Conservation (phyloP, 2,329 filamentous ascomycete genomes). For the Alternaria ventricosa region DNA sequence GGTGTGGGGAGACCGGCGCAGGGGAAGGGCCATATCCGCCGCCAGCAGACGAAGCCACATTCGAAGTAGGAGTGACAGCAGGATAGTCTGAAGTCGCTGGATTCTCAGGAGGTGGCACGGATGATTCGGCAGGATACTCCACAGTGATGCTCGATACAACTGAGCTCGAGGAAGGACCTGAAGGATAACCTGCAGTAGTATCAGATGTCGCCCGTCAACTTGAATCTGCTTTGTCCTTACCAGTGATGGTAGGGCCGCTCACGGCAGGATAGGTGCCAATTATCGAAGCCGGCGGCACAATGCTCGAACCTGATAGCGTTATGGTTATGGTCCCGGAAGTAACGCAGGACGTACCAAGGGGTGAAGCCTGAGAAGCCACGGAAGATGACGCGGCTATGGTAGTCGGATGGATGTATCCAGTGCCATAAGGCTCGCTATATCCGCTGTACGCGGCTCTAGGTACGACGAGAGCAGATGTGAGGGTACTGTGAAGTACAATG, state of each 20-base stretch:
- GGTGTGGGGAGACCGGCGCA: neutral
- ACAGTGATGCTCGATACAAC: neutral
- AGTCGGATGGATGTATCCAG: neutral
- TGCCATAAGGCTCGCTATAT: neutral
- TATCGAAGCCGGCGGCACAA: neutral
- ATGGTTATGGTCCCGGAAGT: neutral
- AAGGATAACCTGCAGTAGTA: neutral
- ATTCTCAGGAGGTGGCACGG: neutral
- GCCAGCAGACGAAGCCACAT: neutral
- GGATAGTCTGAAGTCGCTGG: neutral
- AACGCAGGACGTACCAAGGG: neutral
- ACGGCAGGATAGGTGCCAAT: neutral
- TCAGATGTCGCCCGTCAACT: neutral
- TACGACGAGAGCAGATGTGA: neutral
- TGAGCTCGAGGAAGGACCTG: neutral
- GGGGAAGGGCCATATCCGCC: neutral
- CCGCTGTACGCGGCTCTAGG: neutral
- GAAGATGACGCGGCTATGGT: neutral
- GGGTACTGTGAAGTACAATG: neutral
- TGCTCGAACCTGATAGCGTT: neutral
- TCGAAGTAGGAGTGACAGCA: neutral
- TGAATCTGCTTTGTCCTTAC: neutral
- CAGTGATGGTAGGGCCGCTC: neutral
- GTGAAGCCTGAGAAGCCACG: neutral
- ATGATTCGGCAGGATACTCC: neutral